Evolutionary conservation across 176 grass and related monocot genomes (phyloP).

Genomic region (Triticum monococcum): DNA sequence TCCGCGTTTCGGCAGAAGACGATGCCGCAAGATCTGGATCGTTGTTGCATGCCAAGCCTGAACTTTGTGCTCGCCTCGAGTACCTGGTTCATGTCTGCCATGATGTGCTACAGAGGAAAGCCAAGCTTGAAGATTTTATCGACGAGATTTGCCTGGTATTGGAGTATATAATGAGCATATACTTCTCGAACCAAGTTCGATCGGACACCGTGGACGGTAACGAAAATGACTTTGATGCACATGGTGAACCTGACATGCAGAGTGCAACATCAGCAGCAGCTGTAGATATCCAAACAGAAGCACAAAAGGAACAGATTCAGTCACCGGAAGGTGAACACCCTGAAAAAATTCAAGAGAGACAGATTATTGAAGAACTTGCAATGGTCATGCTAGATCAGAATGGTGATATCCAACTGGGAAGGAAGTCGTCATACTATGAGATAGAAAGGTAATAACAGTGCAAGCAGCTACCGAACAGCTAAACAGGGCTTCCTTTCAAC

Average conservation of each 20-base stretch:
- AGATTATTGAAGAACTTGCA: constrained; percentile 10
- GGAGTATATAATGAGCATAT: constrained; percentile 44
- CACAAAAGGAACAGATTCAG: not conserved
- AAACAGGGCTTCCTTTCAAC: not conserved
- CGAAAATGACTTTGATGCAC: constrained; percentile 5
- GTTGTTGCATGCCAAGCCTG: constrained; percentile 17
- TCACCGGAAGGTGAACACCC: not conserved
- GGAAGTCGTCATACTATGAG: constrained; percentile 31
- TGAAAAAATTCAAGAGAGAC: not conserved
- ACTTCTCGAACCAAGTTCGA: constrained; percentile 38
- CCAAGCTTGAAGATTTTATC: constrained; percentile 38
- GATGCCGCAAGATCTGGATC: constrained; percentile 15
- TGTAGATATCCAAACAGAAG: not conserved
- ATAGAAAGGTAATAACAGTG: constrained; percentile 36
- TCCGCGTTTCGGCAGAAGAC: not conserved
- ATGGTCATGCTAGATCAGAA: not conserved
- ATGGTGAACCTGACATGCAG: not conserved
- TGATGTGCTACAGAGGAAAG: constrained; percentile 44
- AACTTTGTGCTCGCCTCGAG: constrained; percentile 34
- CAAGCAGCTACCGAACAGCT: not conserved
- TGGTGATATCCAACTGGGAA: not conserved
- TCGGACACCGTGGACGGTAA: not conserved
- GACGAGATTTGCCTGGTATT: constrained; percentile 41
- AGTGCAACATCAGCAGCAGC: not conserved
- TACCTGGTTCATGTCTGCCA: constrained; percentile 49